These are phyloP conservation scores for Lotmaria passim DNA, from an alignment of 208 protist species.

Conservation along the genomic window DNA sequence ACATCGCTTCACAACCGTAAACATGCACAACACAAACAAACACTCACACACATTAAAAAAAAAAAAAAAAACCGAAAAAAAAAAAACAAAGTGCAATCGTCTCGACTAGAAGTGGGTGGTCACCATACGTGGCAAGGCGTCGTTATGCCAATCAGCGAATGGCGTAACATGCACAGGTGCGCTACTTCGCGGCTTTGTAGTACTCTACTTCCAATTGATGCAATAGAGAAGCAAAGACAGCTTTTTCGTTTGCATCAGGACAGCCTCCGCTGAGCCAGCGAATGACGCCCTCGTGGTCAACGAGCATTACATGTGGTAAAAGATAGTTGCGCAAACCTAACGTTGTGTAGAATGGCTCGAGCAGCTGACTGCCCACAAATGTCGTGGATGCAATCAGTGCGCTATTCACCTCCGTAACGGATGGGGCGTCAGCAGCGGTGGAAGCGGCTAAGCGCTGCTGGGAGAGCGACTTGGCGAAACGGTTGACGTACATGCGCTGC, in stretches of 20 bases:
- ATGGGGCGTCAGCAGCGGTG: constrained; percentile 15
- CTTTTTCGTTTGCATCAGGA: constrained; percentile 76
- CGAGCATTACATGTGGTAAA: constrained; percentile 77
- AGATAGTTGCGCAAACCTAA: constrained; percentile 87
- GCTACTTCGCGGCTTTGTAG: constrained; percentile 41
- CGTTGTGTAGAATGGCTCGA: constrained; percentile 72
- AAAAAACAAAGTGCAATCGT: too few relatives aligned
- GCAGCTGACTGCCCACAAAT: constrained; percentile 76
- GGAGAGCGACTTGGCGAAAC: constrained; percentile 67
- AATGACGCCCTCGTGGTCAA: constrained; percentile 82
- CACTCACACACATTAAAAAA: neutral
- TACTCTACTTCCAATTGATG: constrained; percentile 82
- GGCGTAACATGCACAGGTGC: neutral
- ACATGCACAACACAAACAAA: constrained; percentile 15
- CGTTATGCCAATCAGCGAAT: neutral
- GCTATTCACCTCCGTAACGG: constrained; percentile 18
- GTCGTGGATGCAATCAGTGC: constrained; percentile 66
- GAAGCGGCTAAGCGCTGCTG: neutral
- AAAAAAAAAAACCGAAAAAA: neutral
- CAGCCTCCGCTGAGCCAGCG: constrained; percentile 83
- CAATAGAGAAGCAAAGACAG: constrained; percentile 66
- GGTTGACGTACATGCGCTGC: constrained; percentile 72
- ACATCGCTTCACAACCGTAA: too few relatives aligned
- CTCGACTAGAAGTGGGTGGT: too few relatives aligned
- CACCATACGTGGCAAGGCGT: neutral